Evolutionary conservation across 495 filamentous ascomycete species (phyloP).

Genomic region (Neurospora sp.): DNA sequence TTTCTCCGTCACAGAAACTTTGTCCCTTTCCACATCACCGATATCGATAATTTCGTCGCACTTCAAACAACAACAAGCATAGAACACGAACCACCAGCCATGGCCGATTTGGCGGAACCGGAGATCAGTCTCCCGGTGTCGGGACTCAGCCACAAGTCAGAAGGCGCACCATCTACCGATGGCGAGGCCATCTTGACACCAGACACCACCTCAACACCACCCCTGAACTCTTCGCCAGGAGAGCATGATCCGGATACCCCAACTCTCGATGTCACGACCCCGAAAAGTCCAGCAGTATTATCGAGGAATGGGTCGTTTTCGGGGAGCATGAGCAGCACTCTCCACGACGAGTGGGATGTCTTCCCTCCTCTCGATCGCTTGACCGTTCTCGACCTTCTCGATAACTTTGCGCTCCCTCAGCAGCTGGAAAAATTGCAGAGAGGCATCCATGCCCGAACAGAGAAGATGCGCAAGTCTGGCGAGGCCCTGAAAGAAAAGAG

Average conservation of each 20-base stretch:
- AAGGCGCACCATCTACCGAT: slow-evolving; percentile 29
- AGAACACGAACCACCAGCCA: slow-evolving; percentile 20
- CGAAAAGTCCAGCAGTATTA: slow-evolving; percentile 39
- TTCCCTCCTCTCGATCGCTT: slow-evolving; percentile 82
- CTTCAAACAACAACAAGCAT: slow-evolving; percentile 26
- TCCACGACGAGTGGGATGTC: slow-evolving; percentile 81
- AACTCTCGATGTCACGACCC: slow-evolving; percentile 24
- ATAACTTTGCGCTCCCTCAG: slow-evolving; percentile 83
- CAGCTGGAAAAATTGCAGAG: slow-evolving; percentile 81
- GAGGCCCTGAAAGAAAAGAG: slow-evolving; percentile 52
- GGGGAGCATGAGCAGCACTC: slow-evolving; percentile 50
- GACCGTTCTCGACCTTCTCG: slow-evolving; percentile 84
- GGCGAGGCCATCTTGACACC: slow-evolving; percentile 33
- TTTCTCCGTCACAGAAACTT: neutral
- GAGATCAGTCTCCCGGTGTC: slow-evolving; percentile 24
- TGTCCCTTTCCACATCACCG: too few species aligned
- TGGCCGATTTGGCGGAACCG: slow-evolving; percentile 39
- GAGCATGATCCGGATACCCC: slow-evolving; percentile 36
- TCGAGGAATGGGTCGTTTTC: slow-evolving; percentile 71
- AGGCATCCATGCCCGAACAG: slow-evolving; percentile 66
- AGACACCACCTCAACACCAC: slow-evolving; percentile 28
- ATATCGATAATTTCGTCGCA: slow-evolving; percentile 18
- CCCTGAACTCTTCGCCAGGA: slow-evolving; percentile 26
- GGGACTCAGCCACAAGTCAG: slow-evolving; percentile 25
- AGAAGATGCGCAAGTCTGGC: slow-evolving; percentile 72